These are phyloP conservation scores for Atkinsonella texensis DNA, from an alignment of 2,329 filamentous ascomycete species.

Conservation along the genomic window DNA sequence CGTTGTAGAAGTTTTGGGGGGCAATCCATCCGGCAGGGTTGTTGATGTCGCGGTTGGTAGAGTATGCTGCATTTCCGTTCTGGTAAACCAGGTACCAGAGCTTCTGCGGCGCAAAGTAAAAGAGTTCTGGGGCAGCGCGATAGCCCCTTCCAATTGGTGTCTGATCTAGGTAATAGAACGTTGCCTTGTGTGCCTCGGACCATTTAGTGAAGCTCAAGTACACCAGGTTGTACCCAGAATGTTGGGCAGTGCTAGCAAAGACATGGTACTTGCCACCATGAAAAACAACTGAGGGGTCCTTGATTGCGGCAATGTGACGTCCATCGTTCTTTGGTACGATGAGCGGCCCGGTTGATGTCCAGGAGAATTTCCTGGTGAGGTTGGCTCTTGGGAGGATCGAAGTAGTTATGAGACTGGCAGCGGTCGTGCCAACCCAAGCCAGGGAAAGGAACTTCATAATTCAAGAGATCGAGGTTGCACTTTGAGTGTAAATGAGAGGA, in stretches of 20 bases:
- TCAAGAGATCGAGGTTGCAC: not conserved
- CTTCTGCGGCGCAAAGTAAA: not conserved
- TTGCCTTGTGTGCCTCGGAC: constrained; percentile 11
- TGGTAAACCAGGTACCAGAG: constrained; percentile 2
- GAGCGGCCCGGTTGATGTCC: not conserved
- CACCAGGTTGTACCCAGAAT: constrained; percentile 42
- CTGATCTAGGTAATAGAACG: not conserved
- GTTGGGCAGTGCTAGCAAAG: constrained; percentile 39
- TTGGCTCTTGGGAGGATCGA: not conserved
- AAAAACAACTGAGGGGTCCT: constrained; percentile 46
- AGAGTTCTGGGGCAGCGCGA: not conserved
- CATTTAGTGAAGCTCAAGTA: constrained; percentile 45
- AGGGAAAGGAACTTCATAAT: not conserved
- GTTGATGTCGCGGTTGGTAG: constrained; percentile 2
- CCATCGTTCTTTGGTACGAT: not conserved
- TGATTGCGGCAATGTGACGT: constrained; percentile 23
- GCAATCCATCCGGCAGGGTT: not conserved
- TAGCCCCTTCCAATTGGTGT: not conserved
- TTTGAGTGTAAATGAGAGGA: not conserved
- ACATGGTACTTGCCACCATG: constrained; percentile 50
- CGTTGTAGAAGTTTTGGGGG: not conserved
- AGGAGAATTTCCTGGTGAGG: not conserved
- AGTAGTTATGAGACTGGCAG: not conserved
- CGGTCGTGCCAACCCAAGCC: not conserved
- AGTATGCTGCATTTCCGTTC: not conserved